A percentile compares a stretch with the other conserved stretches of the same genome.
phyloP scores from a whole-genome alignment of 225 moss, liverwort and hornwort genomes.

The Physcomitrellopsis africana region DNA sequence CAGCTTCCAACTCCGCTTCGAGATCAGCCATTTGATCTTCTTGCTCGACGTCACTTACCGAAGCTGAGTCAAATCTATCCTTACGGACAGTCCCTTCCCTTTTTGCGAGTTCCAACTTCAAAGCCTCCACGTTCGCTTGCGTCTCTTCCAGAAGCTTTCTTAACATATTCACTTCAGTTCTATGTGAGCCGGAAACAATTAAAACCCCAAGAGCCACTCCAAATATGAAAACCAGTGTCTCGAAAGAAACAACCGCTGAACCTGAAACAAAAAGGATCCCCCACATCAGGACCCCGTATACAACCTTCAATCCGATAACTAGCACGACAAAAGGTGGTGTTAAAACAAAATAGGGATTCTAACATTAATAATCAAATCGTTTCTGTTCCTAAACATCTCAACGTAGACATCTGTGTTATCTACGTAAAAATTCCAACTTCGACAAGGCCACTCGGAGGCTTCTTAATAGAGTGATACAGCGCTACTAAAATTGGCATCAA shows the following conservation, averaged over 20 bases:
- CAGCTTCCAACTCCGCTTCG: constrained; percentile 71
- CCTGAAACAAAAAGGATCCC: constrained; percentile 46
- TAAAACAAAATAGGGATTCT: no score
- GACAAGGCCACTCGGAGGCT: background rate
- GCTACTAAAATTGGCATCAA: no score
- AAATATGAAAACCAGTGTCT: constrained; percentile 80
- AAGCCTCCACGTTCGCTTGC: constrained; percentile 42
- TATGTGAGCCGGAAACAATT: constrained; percentile 49
- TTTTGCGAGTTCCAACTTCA: constrained; percentile 48
- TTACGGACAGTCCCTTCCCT: constrained; percentile 23
- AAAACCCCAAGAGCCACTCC: constrained; percentile 85
- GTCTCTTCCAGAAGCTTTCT: constrained; percentile 58
- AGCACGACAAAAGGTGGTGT: background rate
- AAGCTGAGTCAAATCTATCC: background rate
- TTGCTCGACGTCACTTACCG: constrained; percentile 32
- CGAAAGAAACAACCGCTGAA: constrained; percentile 56
- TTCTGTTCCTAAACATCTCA: no score
- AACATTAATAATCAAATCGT: no score
- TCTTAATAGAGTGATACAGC: background rate
- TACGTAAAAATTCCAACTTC: background rate
- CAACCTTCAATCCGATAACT: background rate
- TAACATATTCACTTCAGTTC: constrained; percentile 58
- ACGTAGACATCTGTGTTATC: no score
- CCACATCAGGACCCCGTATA: background rate
- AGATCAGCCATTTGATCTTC: constrained; percentile 65